Evolutionary conservation across 2,329 filamentous ascomycete genomes (phyloP).

Genomic region (Colletotrichum sp.): DNA sequence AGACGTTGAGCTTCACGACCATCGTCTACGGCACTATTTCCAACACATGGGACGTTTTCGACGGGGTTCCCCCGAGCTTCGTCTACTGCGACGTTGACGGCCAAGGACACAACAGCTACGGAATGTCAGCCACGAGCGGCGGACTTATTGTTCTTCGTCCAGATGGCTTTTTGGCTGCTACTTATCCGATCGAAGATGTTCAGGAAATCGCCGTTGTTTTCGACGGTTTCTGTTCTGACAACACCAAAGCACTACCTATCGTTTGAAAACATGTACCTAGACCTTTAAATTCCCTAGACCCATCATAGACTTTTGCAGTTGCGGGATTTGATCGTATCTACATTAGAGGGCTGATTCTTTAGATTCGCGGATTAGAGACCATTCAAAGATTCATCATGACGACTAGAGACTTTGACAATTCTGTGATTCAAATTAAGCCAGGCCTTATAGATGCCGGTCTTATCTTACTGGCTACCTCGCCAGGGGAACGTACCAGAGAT

Average conservation of each 20-base stretch:
- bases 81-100: not conserved
- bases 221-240: not conserved
- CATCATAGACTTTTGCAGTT: not conserved
- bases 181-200: not conserved
- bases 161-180: not conserved
- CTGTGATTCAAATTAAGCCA: not conserved
- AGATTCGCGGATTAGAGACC: fast-evolving
- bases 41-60: not conserved
- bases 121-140: not conserved
- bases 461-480: fast-evolving
- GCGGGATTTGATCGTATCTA: fast-evolving
- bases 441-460: not conserved
- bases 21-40: not conserved
- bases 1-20: not conserved
- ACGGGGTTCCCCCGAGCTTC: not conserved
- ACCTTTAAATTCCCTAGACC: not conserved
- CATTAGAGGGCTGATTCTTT: fast-evolving
- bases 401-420: fast-evolving
- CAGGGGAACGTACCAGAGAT: not conserved
- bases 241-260: not conserved
- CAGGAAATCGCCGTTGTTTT: not conserved
- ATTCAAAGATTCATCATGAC: fast-evolving
- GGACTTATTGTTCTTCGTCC: not conserved
- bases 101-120: not conserved
- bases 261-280: not conserved